Base-by-base conservation (phyloP, 352 stramenopile genomes). In the Paralagenidium karlingii region DNA sequence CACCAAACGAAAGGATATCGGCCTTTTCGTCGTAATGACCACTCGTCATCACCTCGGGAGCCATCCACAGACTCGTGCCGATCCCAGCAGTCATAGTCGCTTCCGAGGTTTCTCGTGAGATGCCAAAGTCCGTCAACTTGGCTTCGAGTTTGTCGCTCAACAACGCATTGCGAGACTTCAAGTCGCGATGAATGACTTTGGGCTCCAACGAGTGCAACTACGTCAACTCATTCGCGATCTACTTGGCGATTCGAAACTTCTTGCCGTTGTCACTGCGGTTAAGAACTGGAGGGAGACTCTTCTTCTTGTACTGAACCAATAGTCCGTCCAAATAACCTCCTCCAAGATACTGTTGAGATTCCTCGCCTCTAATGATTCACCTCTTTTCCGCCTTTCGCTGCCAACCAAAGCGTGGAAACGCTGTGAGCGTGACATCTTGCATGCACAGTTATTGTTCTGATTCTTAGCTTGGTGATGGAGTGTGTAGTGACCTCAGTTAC, bases 1-100 rank as follows among this genome's bases (percentile, higher is more conserved):
- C 67, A 13, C 69, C 69, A 48, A 84, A 70, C 5, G 48, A 62
- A 65, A 67, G 85, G 55, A 66, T 71, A 45, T 85, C 71, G 13
- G 75, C 69, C 7, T 50, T 40, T 20, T 45, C 21, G 20, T 53
- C 51, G 47, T 85, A 79, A 13, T 45, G 46, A 24, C 60, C 49
- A 11, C 63, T 57, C 9, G 38, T 29, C 13, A 79, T 41, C 10
- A 49, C 43, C 34, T 49, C 43, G 24, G 43, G 43, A n/a, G 43
- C 43, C 25, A 49, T 49, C 43, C 43, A 49, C 19, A 39, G 28
- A 10, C 30, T 22, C 7, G 43, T 49, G 24, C 43, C 43, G 24
- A 49, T 33, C 16, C 30, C 27, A 5, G 9, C 24, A 15, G 43
- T 49, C 43, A 49, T 49, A 16, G 43, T 49, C n/a, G n/a, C n/a